phyloP scores from a whole-genome alignment of 768 basidiomycete species.

The Kwoniella sp. region DNA sequence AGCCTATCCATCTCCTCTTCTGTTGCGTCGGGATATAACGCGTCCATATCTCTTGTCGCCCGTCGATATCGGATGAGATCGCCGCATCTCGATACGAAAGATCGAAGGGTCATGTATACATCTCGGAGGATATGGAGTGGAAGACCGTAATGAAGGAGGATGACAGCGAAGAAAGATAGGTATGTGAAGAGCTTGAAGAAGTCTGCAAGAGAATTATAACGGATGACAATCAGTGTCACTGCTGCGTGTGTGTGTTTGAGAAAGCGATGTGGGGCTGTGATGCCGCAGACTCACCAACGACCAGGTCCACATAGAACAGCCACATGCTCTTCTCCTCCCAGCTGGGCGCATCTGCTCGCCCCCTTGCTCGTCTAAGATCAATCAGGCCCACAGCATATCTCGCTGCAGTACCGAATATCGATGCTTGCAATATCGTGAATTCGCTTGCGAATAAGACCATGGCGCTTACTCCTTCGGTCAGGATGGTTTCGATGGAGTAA shows the following conservation, averaged over 20 bases:
- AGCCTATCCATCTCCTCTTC: constrained; percentile 76
- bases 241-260: no score
- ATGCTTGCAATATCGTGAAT: constrained; percentile 52
- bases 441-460: constrained; percentile 96
- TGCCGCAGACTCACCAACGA: constrained; percentile 69
- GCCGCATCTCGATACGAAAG: constrained; percentile 81
- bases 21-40: constrained; percentile 89
- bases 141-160: constrained; percentile 89
- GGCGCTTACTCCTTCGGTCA: constrained; percentile 75
- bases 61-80: constrained; percentile 89
- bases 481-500: constrained; percentile 59
- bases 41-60: constrained; percentile 95
- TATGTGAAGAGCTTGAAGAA: constrained; percentile 92
- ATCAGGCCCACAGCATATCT: constrained; percentile 81
- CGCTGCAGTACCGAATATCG: constrained; percentile 58
- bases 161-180: constrained; percentile 87
- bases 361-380: constrained; percentile 73
- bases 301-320: constrained; percentile 89
- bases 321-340: constrained; percentile 99
- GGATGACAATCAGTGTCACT: background rate
- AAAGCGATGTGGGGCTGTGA: no score
- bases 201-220: constrained; percentile 60
- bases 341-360: constrained; percentile 61
- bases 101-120: constrained; percentile 91
- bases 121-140: constrained; percentile 96